Evolutionary conservation across 1,284 basidiomycete genomes (phyloP), one percentile per base, ranked within the genome.

Genomic region (Boletus semigastroideus): DNA sequence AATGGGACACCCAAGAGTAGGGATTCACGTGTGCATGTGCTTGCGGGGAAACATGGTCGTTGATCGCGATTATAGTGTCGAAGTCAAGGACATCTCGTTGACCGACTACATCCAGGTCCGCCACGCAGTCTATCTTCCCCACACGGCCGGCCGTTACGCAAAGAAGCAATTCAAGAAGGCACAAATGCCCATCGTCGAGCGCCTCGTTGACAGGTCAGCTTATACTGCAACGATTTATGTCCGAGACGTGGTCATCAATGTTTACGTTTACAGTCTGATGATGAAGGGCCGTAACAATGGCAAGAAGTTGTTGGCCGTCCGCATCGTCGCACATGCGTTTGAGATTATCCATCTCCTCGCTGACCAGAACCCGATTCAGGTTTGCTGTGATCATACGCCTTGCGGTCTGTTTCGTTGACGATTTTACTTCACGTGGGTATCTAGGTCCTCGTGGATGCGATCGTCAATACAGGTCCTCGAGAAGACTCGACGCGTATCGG

Each of bases 201-300:
- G 96, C 71, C 83, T 99, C 65, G 96, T 99, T 62, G 96, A 98
- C 84, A 91, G 90, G 93, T 94, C 70, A 68, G 86, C 40, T 4
- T 39, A 38, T 14, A 33, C 25, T 16, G 20, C 51, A 14, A 36
- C 16, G 34, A 36, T 34, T 12, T n/a, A 14, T 16, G 2, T 10
- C 48, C 55, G n/a, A 57, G 45, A 39, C 14, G 16, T 3, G 2
- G 12, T 42, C 49, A 30, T 42, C 49, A 30, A 52, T 36, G 46
- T 33, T 30, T 39, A 14, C 3, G 17, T n/a, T 11, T 19, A 20
- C 42, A 94, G 92, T 72, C 78, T 97, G 73, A 98, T 99, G 97
- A 99, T 99, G 96, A 98, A 99, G 82, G 97, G 97, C 63, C 94
- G 97, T 77, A 99, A 99, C 90, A 99, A 97, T 82, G 97, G 97